Evolutionary conservation across 441 rosid species (phyloP), one percentile per base, ranked within the genome.

Genomic region (Populus tomentosa): DNA sequence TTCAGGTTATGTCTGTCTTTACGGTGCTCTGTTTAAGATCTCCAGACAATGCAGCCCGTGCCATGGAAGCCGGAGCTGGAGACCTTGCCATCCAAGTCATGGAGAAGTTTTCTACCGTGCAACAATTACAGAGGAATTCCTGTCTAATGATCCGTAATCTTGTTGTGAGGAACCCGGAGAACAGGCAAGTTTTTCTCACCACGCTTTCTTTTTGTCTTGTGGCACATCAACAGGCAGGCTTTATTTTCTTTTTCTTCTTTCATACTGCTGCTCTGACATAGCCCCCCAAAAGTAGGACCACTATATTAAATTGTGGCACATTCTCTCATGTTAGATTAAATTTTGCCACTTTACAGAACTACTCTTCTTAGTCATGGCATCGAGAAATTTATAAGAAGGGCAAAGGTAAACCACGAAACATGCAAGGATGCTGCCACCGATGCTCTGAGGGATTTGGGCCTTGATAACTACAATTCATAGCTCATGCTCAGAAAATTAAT

Each of bases 31-130:
- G 90, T 83, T 83, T 95, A 85, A 91, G 99, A 85, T 90, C 94
- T 74, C 94, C 98, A 5, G 94, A 91, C 26, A 93, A 90, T 75
- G 97, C 97, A 77, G 86, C 92, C 71, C 80, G 88, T 66, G 98
- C 99, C 36, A 84, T 92, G 73, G 98, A 92, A 87, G 95, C 97
- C 4, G 99, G 99, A 80, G 97, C 97, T 20, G 99, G 98, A 74
- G 98, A 95, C 73, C 84, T 91, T 70, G 95, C 97, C 9, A 78
- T 91, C 46, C 95, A 94, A 83, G 92, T 94, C 82, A 95, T 95
- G 99, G 86, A 87, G 84, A 89, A 83, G 76, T 92, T 94, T 78
- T 97, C 97, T 69, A 73, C 78, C 75, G 88, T 91, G 20, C 91
- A 74, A 36, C 98, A 80, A 77, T 79, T 94, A 88, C 99, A 89